phyloP scores from a whole-genome alignment of 805 yeast species.

The Pichia sporocuriosa region DNA sequence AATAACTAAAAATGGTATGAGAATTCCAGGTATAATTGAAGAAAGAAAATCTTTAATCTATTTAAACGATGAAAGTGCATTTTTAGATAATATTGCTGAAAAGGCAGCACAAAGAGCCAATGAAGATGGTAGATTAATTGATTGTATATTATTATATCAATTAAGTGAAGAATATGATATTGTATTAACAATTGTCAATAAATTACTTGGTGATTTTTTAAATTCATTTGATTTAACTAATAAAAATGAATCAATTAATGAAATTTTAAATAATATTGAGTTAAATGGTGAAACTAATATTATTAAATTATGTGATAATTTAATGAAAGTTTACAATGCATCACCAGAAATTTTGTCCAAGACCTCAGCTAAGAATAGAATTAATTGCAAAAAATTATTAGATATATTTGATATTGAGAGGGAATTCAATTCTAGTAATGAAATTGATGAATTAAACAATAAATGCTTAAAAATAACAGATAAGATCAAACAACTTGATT shows the following conservation, averaged over 20 bases:
- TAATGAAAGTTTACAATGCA: constrained; percentile 41
- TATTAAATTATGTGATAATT: constrained; percentile 39
- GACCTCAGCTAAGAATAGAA: constrained; percentile 48
- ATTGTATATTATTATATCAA: constrained; percentile 80
- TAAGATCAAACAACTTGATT: constrained; percentile 46
- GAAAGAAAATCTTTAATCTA: constrained; percentile 60
- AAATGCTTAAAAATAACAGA: constrained; percentile 31
- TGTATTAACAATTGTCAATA: constrained; percentile 68
- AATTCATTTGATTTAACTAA: constrained; percentile 49
- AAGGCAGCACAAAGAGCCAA: constrained; percentile 82
- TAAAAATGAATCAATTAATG: constrained; percentile 17
- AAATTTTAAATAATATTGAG: constrained; percentile 16
- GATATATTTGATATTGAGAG: constrained; percentile 64
- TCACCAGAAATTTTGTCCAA: constrained; percentile 55
- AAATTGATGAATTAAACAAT: not conserved
- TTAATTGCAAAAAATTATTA: constrained; percentile 59
- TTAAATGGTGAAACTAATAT: constrained; percentile 40
- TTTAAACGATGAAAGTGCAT: constrained; percentile 52
- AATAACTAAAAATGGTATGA: constrained; percentile 64
- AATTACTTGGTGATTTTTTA: constrained; percentile 70
- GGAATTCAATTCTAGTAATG: constrained; percentile 14
- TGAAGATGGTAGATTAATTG: constrained; percentile 83
- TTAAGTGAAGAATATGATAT: constrained; percentile 81
- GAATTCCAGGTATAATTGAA: constrained; percentile 80
- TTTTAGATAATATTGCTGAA: constrained; percentile 66